These are phyloP conservation scores for Paraglomus brasilianum DNA, from an alignment of 192 early-diverging fungal species.

Conservation along the genomic window DNA sequence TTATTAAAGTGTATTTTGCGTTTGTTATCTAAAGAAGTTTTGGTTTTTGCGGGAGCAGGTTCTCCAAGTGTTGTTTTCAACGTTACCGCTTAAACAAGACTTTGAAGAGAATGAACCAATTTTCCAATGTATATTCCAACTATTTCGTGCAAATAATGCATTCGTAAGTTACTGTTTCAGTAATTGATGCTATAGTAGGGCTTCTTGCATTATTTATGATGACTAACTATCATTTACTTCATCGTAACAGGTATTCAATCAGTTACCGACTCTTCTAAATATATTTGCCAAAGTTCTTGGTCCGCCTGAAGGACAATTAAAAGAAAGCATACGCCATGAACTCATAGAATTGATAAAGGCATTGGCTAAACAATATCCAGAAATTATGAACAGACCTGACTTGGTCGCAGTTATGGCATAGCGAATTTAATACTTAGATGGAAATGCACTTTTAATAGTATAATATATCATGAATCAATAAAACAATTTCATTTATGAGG, in stretches of 20 bases:
- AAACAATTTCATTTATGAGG: too few species aligned
- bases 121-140: slow-evolving; percentile 64
- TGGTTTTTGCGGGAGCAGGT: slow-evolving; percentile 34
- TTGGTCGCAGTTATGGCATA: not conserved
- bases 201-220: not conserved
- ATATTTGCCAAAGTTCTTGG: slow-evolving; percentile 58
- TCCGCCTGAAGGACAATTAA: slow-evolving; percentile 56
- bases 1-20: not conserved
- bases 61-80: slow-evolving; percentile 62
- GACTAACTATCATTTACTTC: not conserved
- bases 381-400: slow-evolving; percentile 18
- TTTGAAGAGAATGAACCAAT: slow-evolving; percentile 78
- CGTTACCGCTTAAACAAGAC: slow-evolving; percentile 73
- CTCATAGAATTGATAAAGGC: slow-evolving; percentile 59
- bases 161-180: slow-evolving; percentile 36
- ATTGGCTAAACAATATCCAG: slow-evolving; percentile 50
- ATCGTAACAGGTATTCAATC: slow-evolving; percentile 42
- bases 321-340: slow-evolving; percentile 50
- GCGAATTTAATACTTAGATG: too few species aligned
- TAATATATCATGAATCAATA: too few species aligned
- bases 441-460: too few species aligned
- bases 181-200: not conserved
- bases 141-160: slow-evolving; percentile 57
- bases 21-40: not conserved
- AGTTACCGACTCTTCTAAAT: slow-evolving; percentile 53